These are phyloP conservation scores for Arthrobotrys sphaeroides DNA, from an alignment of 2,329 filamentous ascomycete species.

Conservation along the genomic window DNA sequence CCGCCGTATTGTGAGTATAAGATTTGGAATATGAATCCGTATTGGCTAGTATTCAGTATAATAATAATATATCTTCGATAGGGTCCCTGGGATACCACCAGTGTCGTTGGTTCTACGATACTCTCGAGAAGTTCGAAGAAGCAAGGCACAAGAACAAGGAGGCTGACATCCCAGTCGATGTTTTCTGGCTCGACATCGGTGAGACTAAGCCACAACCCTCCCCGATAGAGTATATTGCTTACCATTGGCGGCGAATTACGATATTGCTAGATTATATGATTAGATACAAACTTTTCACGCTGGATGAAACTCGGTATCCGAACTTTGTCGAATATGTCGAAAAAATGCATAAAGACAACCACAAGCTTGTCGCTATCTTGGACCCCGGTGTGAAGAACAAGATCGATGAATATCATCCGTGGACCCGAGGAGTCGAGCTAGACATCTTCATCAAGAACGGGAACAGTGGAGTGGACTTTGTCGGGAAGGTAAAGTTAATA, in stretches of 20 bases:
- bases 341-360: slow-evolving; percentile 31
- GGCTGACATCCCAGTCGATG: slow-evolving; percentile 41
- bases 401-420: slow-evolving; percentile 18
- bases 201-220: neutral
- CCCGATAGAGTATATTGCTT: neutral
- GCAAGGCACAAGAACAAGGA: slow-evolving; percentile 23
- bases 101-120: slow-evolving; percentile 76
- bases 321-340: slow-evolving; percentile 24
- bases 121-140: slow-evolving; percentile 13
- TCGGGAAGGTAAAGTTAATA: slow-evolving; percentile 48
- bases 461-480: slow-evolving; percentile 24
- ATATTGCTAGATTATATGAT: slow-evolving; percentile 37
- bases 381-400: slow-evolving; percentile 47
- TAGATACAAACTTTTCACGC: slow-evolving; percentile 39
- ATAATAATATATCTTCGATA: too few relatives aligned
- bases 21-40: neutral
- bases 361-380: slow-evolving; percentile 45
- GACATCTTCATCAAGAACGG: slow-evolving; percentile 48
- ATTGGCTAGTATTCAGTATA: too few relatives aligned
- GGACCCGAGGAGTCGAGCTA: slow-evolving; percentile 34
- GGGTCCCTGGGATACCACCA: slow-evolving; percentile 77
- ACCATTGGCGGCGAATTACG: neutral
- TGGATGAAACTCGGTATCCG: slow-evolving; percentile 36
- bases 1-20: slow-evolving; percentile 45
- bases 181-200: slow-evolving; percentile 52